Base-by-base conservation (phyloP, 2,329 filamentous ascomycete species). In the Alternaria sp. region DNA sequence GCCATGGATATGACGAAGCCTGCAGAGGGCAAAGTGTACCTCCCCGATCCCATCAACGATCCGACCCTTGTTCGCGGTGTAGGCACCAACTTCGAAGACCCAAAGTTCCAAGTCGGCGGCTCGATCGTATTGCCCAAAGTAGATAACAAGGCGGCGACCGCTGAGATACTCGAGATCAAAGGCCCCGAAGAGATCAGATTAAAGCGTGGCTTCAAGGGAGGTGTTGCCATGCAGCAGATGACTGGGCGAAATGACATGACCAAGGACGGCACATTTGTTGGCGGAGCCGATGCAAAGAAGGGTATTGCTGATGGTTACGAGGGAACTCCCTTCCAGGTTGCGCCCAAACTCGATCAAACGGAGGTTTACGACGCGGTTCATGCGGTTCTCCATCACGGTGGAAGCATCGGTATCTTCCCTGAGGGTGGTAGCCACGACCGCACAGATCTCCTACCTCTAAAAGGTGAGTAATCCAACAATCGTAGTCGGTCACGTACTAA, bases 361-460 rank as follows among this genome's bases (percentile, higher is more conserved):
- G 88, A 92, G 69, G 94, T 98, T 28, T 98, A 98, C 80, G 89
- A 97, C 76, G 92, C 93, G 20, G 94, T 99, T 16, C 97, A 97
- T 79, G 87, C 89, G 66, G 88, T 93, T 30, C 85, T 99, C 34
- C 89, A 89, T 67, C 86, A 87, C 39, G 93, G 93, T 47, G 94
- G 94, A 18, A 97, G 93, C 75, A 91, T 98, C 55, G 95, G 94
- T 64, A 97, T 99, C 74, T 99, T 98, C 78, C 94, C 94, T 2
- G 94, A 99, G 81, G 94, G 94, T 68, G 94, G 94, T 72, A 97
- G 94, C 76, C 94, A 98, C 80, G 94, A 98, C 78, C 89, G 94
- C 63, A 93, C 94, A 0, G 93, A 96, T 75, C 85, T 98, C 46
- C 85, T 98, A 42, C 94, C 95, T 22, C 84, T 98, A 64, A 98